These are phyloP conservation scores for Euphorbia schlechtendalii DNA, from an alignment of 441 rosid genomes.

Conservation along the genomic window DNA sequence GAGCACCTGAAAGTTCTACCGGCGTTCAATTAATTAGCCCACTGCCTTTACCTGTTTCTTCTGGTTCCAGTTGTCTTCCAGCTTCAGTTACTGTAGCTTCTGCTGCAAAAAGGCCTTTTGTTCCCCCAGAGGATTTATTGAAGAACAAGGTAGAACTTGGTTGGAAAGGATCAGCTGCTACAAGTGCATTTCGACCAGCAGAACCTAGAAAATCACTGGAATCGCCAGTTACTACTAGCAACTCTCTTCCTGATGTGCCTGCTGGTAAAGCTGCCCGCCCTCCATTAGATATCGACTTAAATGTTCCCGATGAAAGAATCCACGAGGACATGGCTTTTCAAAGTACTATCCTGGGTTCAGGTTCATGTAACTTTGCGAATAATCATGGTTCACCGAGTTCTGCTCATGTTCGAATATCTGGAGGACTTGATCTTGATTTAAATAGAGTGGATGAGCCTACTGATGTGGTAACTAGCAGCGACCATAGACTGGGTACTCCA, in stretches of 20 bases:
- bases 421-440: conserved; percentile 82
- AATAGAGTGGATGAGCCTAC: conserved; percentile 50
- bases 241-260: conserved; percentile 36
- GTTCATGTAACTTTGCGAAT: conserved; percentile 22
- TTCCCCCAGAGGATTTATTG: conserved; percentile 68
- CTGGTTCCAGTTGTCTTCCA: conserved; percentile 42
- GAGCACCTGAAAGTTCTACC: conserved; percentile 30
- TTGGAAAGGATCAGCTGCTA: conserved; percentile 99
- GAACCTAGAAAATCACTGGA: conserved; percentile 73
- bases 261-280: conserved; percentile 46
- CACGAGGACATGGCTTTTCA: conserved; percentile 58
- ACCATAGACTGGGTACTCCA: conserved; percentile 32
- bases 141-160: conserved; percentile 66
- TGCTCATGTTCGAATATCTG: conserved; percentile 32
- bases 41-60: conserved; percentile 39
- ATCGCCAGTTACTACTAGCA: conserved; percentile 22
- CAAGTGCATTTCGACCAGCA: conserved; percentile 98
- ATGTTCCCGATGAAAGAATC: conserved; percentile 74
- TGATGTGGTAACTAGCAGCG: conserved; percentile 42
- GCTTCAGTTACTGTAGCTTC: conserved; percentile 79
- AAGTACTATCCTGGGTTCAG: conserved; percentile 32
- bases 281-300: conserved; percentile 68
- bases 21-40: conserved; percentile 36
- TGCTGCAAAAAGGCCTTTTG: conserved; percentile 86
- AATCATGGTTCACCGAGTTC: conserved; percentile 32